phyloP scores from a whole-genome alignment of 2,329 filamentous ascomycete genomes.

The Grosmannia penicillata region DNA sequence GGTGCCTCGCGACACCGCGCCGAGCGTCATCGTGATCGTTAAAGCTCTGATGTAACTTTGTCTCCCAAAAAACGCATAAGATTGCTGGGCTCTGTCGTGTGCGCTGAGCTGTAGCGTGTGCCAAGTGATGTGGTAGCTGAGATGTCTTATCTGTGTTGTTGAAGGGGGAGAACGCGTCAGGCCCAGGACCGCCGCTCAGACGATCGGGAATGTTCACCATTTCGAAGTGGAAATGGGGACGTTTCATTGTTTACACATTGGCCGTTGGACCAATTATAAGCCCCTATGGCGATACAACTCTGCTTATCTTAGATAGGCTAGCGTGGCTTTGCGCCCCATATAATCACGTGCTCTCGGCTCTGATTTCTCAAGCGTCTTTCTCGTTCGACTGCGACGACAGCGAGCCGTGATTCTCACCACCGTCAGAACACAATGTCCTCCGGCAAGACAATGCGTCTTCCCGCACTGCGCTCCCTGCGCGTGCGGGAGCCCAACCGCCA shows the following conservation, averaged over 20 bases:
- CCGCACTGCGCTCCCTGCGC: conserved; percentile 38
- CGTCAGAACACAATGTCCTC: conserved; percentile 21
- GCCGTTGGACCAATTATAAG: background rate
- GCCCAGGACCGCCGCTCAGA: background rate
- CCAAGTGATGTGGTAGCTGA: background rate
- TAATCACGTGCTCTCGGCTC: background rate
- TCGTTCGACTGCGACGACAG: background rate
- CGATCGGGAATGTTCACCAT: background rate
- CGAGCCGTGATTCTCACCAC: background rate
- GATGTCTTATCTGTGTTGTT: background rate
- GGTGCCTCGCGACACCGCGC: too few species aligned
- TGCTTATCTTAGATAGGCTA: background rate
- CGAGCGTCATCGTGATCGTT: too few species aligned
- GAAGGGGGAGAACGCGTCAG: background rate
- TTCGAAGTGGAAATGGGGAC: background rate
- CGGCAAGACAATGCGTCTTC: conserved; percentile 38
- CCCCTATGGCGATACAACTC: background rate
- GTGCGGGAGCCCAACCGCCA: conserved; percentile 36
- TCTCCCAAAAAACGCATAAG: too few species aligned
- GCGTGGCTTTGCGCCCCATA: background rate
- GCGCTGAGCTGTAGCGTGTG: background rate
- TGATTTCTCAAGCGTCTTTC: too few species aligned
- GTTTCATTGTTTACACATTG: background rate
- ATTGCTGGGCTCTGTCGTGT: background rate
- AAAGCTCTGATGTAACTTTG: too few species aligned